Percentiles rank a stretch among this genome's conserved stretches.
Evolutionary conservation across 805 yeast species (phyloP).

Genomic region (Ogataea kodamae): DNA sequence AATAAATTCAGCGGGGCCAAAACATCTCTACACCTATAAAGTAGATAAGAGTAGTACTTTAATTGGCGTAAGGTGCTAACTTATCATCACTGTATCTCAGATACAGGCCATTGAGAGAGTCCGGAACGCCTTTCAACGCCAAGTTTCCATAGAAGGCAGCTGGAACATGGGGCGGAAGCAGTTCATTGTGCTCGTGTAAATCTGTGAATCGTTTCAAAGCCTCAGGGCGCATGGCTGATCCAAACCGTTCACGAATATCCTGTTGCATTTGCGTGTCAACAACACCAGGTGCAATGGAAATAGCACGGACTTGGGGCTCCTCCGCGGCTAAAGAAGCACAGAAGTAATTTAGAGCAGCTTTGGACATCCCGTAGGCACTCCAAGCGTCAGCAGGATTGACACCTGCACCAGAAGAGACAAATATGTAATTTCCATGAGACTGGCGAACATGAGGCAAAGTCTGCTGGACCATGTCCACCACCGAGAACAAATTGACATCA

Average conservation of each 20-base stretch:
- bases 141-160: constrained; percentile 66
- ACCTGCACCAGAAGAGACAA: constrained; percentile 89
- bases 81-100: constrained; percentile 54
- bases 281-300: constrained; percentile 91
- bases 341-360: constrained; percentile 85
- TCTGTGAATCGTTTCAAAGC: constrained; percentile 61
- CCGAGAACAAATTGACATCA: constrained; percentile 76
- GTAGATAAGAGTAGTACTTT: too few species aligned
- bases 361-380: constrained; percentile 90
- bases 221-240: constrained; percentile 56
- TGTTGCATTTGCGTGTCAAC: constrained; percentile 89
- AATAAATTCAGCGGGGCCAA: neutral
- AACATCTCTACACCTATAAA: constrained; percentile 10
- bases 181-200: constrained; percentile 51
- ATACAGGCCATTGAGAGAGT: constrained; percentile 62
- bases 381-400: constrained; percentile 64
- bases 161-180: constrained; percentile 69
- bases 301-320: constrained; percentile 52
- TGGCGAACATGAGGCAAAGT: constrained; percentile 57
- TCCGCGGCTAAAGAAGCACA: constrained; percentile 66
- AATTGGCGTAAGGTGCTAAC: constrained; percentile 15
- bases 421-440: constrained; percentile 60
- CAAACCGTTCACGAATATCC: constrained; percentile 66
- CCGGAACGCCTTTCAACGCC: constrained; percentile 56
- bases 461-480: constrained; percentile 53